phyloP scores from a whole-genome alignment of 2,329 filamentous ascomycete genomes.

The Neonectria sp. region DNA sequence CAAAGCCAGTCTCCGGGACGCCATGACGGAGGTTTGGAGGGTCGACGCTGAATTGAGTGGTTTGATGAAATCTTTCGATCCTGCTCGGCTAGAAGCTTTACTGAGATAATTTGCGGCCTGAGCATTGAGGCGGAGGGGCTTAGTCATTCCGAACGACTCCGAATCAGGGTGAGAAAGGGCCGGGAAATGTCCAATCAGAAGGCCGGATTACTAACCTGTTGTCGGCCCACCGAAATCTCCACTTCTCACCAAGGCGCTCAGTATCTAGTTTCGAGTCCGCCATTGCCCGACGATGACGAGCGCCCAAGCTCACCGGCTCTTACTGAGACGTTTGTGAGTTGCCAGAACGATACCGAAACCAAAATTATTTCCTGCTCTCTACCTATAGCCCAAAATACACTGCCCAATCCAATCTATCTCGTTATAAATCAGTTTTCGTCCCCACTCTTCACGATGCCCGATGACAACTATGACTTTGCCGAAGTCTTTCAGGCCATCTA shows the following conservation, averaged over 20 bases:
- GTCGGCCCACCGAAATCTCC: slow-evolving; percentile 33
- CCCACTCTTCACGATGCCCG: slow-evolving; percentile 43
- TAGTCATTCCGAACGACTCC: slow-evolving; percentile 61
- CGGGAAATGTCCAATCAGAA: slow-evolving; percentile 53
- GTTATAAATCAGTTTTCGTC: slow-evolving; percentile 24
- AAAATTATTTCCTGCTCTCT: not conserved
- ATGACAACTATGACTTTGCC: slow-evolving; percentile 52
- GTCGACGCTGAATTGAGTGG: slow-evolving; percentile 67
- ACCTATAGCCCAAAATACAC: not conserved
- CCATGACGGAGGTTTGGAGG: slow-evolving; percentile 78
- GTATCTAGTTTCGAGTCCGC: slow-evolving; percentile 38
- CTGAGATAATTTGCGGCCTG: slow-evolving; percentile 62
- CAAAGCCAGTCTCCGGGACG: slow-evolving; percentile 96
- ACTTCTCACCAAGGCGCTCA: slow-evolving; percentile 30
- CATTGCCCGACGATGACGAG: slow-evolving; percentile 24
- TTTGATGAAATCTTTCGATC: slow-evolving; percentile 68
- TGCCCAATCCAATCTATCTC: slow-evolving; percentile 3
- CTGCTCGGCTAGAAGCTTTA: slow-evolving; percentile 63
- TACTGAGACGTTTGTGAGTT: slow-evolving; percentile 5
- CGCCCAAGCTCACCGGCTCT: slow-evolving; percentile 26
- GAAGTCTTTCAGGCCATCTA: slow-evolving; percentile 56
- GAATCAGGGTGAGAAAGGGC: slow-evolving; percentile 49
- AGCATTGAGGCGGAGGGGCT: slow-evolving; percentile 55
- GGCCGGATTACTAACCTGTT: slow-evolving; percentile 51
- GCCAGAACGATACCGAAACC: not conserved